A percentile compares a stretch with the other conserved stretches of the same genome.
phyloP scores from a whole-genome alignment of 169 alveolate species.

The Miamiensis avidus region DNA sequence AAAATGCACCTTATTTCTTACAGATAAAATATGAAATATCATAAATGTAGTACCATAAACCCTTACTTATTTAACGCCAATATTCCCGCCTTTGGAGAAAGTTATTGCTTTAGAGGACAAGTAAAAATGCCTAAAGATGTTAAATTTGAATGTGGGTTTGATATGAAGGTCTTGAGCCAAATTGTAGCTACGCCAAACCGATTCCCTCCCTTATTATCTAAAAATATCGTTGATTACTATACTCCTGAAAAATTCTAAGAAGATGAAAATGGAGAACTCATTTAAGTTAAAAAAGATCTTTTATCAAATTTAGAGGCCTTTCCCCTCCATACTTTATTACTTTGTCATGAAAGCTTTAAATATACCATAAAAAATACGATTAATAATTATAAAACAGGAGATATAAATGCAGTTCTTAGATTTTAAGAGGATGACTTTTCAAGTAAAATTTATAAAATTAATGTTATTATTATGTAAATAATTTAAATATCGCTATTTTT shows the following conservation, averaged over 20 bases:
- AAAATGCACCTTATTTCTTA: neutral
- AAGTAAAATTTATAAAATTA: neutral
- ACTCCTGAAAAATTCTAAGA: neutral
- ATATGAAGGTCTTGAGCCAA: neutral
- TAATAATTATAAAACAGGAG: neutral
- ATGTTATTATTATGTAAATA: too few species aligned
- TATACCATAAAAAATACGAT: too few species aligned
- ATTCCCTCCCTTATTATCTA: neutral
- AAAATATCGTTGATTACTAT: neutral
- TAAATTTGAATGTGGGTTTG: neutral
- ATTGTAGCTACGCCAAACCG: neutral
- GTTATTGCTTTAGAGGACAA: conserved; percentile 6
- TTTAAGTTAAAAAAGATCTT: conserved; percentile 11
- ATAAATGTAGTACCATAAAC: neutral
- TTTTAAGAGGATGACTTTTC: neutral
- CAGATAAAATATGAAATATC: neutral
- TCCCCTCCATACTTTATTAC: neutral
- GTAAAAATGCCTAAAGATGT: conserved; percentile 17
- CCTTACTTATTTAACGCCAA: neutral
- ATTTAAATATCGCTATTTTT: too few species aligned
- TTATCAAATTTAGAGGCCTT: neutral
- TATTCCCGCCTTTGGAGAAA: neutral
- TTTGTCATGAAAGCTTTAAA: neutral
- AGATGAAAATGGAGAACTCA: conserved; percentile 9
- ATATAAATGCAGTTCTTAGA: neutral